A percentile compares a stretch with the other conserved stretches of the same genome.
phyloP scores from a whole-genome alignment of 2,329 filamentous ascomycete genomes.

The Colletotrichum sp. region DNA sequence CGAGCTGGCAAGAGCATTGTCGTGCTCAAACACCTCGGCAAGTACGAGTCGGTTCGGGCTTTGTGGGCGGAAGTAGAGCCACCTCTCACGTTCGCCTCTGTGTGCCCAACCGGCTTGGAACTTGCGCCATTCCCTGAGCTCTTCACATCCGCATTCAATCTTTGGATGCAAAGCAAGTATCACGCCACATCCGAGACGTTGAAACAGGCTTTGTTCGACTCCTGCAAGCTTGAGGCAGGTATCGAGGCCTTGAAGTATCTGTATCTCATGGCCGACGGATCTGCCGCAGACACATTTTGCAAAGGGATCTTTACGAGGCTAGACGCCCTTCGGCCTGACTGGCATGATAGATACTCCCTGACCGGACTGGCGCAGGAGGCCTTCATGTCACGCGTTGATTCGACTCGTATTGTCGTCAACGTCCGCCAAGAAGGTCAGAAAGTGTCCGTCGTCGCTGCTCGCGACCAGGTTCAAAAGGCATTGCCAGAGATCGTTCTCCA shows the following conservation, averaged over 20 bases:
- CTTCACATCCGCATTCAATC: constrained; percentile 73
- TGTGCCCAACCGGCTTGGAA: constrained; percentile 53
- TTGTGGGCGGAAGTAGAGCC: constrained; percentile 43
- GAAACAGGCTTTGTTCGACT: constrained; percentile 68
- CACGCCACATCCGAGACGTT: constrained; percentile 71
- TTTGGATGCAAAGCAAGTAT: constrained; percentile 80
- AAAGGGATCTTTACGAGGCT: constrained; percentile 77
- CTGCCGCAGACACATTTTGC: constrained; percentile 69
- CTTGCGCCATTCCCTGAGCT: constrained; percentile 76
- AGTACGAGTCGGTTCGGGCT: constrained; percentile 43
- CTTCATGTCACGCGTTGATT: constrained; percentile 64
- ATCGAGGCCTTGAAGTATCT: constrained; percentile 73
- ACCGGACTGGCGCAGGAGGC: constrained; percentile 79
- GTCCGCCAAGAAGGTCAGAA: constrained; percentile 46
- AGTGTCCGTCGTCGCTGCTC: constrained; percentile 47
- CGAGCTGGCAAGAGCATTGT: constrained; percentile 88
- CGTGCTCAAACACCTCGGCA: constrained; percentile 76
- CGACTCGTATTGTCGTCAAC: constrained; percentile 66
- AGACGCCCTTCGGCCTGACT: constrained; percentile 63
- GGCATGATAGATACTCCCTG: constrained; percentile 83
- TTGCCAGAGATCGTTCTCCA: constrained; percentile 69
- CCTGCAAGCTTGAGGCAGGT: constrained; percentile 69
- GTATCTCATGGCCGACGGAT: constrained; percentile 80
- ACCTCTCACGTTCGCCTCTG: constrained; percentile 59
- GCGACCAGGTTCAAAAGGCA: constrained; percentile 38